Conservation (phyloP, 2,329 filamentous ascomycete species). For the Hypoxylon sp. region DNA sequence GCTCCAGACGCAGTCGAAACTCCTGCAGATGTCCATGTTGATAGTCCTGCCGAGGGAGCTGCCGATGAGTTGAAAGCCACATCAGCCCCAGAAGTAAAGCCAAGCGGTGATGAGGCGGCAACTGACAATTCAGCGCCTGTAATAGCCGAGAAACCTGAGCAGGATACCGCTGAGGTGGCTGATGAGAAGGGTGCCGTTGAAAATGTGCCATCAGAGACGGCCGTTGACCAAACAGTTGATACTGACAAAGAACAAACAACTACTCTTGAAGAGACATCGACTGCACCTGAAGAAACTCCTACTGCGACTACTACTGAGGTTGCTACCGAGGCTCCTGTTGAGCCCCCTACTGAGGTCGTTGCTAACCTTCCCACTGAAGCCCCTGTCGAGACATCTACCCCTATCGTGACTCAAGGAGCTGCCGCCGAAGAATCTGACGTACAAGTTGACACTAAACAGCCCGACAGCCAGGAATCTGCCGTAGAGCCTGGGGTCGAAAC, state of each 20-base stretch:
- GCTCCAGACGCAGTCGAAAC: background rate
- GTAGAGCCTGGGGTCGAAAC: constrained; percentile 4
- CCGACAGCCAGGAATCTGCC: background rate
- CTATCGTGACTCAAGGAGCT: background rate
- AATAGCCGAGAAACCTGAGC: constrained; percentile 1
- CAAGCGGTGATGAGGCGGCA: background rate
- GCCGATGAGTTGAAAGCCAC: background rate
- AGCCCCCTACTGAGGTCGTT: background rate
- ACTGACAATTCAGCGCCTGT: background rate
- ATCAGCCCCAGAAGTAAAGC: background rate
- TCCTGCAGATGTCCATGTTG: background rate
- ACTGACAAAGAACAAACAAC: constrained; percentile 12
- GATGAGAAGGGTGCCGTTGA: constrained; percentile 5
- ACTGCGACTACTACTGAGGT: no score
- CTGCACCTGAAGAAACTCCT: background rate
- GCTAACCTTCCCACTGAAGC: background rate
- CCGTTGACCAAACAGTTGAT: constrained; percentile 9
- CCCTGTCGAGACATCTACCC: background rate
- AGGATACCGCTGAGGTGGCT: background rate
- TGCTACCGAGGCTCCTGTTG: constrained; percentile 1
- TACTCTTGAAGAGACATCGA: background rate
- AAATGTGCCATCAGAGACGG: background rate
- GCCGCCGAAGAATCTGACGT: background rate
- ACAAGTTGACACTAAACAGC: background rate
- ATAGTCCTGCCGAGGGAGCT: background rate